Conservation (phyloP, 2,329 filamentous ascomycete genomes). For the Hortaea sp. region DNA sequence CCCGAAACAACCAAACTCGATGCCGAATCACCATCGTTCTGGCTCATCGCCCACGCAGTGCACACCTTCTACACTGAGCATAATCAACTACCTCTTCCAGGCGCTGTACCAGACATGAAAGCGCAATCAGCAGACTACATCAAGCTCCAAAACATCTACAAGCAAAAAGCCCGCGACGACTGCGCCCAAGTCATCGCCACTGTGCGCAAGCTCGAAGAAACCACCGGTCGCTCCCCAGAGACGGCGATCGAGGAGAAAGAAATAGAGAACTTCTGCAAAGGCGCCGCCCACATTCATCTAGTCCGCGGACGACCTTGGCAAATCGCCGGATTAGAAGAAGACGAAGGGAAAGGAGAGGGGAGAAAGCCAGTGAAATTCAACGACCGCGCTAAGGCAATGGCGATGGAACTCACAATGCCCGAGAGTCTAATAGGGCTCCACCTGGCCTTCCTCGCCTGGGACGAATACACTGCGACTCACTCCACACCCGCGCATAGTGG, state of each 20-base stretch:
- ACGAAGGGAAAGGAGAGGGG: not conserved
- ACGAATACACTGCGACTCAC: conserved; percentile 35
- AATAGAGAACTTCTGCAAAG: conserved; percentile 89
- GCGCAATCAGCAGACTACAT: conserved; percentile 85
- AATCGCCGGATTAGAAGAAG: conserved; percentile 27
- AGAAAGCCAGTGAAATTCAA: conserved; percentile 17
- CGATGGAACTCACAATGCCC: conserved; percentile 28
- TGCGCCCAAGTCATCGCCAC: conserved; percentile 60
- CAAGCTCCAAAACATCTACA: conserved; percentile 84
- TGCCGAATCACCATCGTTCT: conserved; percentile 57
- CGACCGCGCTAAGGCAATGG: conserved; percentile 41
- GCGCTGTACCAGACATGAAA: conserved; percentile 94
- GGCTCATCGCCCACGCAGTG: conserved; percentile 77
- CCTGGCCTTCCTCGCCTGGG: conserved; percentile 43
- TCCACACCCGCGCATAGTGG: conserved; percentile 19
- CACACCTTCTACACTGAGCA: conserved; percentile 66
- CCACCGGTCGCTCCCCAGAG: conserved; percentile 32
- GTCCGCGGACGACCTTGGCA: conserved; percentile 55
- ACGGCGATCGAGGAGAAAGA: conserved; percentile 54
- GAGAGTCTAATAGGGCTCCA: conserved; percentile 39
- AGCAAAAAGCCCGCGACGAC: conserved; percentile 72
- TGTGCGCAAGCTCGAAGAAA: conserved; percentile 48
- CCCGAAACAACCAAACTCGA: conserved; percentile 43
- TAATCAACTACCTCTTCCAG: conserved; percentile 67
- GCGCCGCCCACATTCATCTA: conserved; percentile 84